phyloP scores from a whole-genome alignment of 768 basidiomycete genomes.

The Xerocomus potaroensis region DNA sequence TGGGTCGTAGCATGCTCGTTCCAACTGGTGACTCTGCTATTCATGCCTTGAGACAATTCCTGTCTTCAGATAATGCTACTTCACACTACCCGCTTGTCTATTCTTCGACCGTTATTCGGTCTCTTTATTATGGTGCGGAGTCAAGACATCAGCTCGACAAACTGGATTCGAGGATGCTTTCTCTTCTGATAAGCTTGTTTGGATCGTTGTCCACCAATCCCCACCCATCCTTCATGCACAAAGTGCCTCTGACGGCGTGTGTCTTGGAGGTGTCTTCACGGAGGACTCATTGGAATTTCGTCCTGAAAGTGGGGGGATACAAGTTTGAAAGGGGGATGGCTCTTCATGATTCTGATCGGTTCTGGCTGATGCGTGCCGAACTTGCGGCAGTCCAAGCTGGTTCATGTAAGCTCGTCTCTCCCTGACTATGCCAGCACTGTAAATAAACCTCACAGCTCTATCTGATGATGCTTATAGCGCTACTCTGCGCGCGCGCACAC shows the following conservation, averaged over 20 bases:
- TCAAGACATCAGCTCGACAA: slow-evolving; percentile 30
- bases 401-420: slow-evolving; percentile 13
- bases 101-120: slow-evolving; percentile 34
- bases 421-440: slow-evolving; percentile 1
- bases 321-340: slow-evolving; percentile 36
- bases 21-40: slow-evolving; percentile 5
- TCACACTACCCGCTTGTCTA: slow-evolving; percentile 8
- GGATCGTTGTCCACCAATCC: slow-evolving; percentile 44
- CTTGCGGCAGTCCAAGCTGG: slow-evolving; percentile 29
- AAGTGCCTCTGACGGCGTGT: slow-evolving; percentile 26
- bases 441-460: slow-evolving; percentile 10
- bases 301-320: slow-evolving; percentile 42
- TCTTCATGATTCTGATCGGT: slow-evolving; percentile 46
- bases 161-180: slow-evolving; percentile 36
- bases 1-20: neutral
- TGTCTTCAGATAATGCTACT: slow-evolving; percentile 13
- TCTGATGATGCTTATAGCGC: slow-evolving; percentile 6
- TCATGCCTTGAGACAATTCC: slow-evolving; percentile 9
- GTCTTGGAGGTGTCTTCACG: slow-evolving; percentile 16
- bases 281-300: slow-evolving; percentile 46
- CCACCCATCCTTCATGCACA: slow-evolving; percentile 24
- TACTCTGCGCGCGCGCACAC: slow-evolving; percentile 34
- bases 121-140: slow-evolving; percentile 38
- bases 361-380: slow-evolving; percentile 56
- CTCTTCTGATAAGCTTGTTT: slow-evolving; percentile 43